Percentiles rank a stretch among this genome's conserved stretches.
These are phyloP conservation scores for Tylopilus felleus DNA, from an alignment of 768 basidiomycete species.

Conservation along the genomic window DNA sequence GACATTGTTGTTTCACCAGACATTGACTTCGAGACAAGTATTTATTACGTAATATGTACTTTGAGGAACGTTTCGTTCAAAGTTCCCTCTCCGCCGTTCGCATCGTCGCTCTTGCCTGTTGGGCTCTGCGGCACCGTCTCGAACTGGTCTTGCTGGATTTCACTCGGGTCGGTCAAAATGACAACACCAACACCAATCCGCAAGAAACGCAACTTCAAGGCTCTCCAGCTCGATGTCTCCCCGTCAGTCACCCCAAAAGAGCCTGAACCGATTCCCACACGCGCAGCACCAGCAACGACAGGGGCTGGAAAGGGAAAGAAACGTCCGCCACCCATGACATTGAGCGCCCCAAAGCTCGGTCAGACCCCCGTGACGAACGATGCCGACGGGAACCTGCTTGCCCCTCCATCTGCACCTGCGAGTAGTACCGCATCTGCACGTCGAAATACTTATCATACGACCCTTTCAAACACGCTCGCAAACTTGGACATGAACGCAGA, in stretches of 20 bases:
- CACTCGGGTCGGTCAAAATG: constrained; percentile 27
- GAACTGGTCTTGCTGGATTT: constrained; percentile 3
- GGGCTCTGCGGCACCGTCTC: not conserved
- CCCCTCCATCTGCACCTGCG: constrained; percentile 52
- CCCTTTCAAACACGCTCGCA: constrained; percentile 80
- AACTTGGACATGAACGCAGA: constrained; percentile 84
- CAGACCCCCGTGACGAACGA: constrained; percentile 30
- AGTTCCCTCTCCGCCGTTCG: constrained; percentile 19
- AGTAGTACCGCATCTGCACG: constrained; percentile 50
- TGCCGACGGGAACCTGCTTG: constrained; percentile 43
- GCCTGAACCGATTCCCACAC: constrained; percentile 43
- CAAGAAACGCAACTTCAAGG: constrained; percentile 92
- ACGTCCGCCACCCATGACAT: constrained; percentile 78
- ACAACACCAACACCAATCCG: constrained; percentile 69
- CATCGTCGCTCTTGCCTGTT: constrained; percentile 10
- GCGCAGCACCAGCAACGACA: constrained; percentile 41
- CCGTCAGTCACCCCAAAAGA: constrained; percentile 39
- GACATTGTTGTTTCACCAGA: not conserved
- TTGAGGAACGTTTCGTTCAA: not conserved
- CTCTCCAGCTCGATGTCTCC: constrained; percentile 66
- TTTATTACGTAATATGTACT: constrained; percentile 21
- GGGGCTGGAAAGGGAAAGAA: constrained; percentile 53
- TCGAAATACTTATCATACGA: constrained; percentile 71
- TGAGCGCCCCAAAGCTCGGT: constrained; percentile 67
- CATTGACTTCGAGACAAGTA: not conserved